A percentile compares a stretch with the other conserved stretches of the same genome.
Conservation (phyloP, 2,329 filamentous ascomycete genomes). For the Neofusicoccum sp. region DNA sequence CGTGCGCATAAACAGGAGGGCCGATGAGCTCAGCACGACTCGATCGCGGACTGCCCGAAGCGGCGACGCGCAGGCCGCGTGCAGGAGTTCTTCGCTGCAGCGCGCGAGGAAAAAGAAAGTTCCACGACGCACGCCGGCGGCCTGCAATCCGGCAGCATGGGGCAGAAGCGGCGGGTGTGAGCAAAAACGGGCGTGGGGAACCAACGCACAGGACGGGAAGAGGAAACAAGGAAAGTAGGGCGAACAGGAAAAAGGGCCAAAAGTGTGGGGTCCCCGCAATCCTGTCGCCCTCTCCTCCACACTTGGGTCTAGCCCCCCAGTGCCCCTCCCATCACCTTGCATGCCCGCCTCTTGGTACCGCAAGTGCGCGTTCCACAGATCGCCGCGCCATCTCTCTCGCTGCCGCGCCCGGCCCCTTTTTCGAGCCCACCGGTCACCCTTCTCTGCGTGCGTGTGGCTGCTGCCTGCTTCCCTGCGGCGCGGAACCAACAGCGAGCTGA, state of each 20-base stretch:
- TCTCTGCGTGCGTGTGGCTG: background rate
- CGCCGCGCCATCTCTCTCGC: background rate
- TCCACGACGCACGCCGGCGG: background rate
- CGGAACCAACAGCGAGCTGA: background rate
- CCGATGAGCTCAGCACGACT: conserved; percentile 1
- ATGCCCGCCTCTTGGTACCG: background rate
- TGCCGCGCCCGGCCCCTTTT: background rate
- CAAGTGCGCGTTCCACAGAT: background rate
- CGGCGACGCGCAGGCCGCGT: background rate
- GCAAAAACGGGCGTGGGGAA: conserved; percentile 3
- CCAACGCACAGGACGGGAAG: background rate
- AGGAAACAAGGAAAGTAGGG: background rate
- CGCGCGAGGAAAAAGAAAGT: background rate
- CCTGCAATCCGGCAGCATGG: background rate
- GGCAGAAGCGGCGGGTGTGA: background rate
- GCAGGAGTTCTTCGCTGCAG: background rate
- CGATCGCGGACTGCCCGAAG: background rate
- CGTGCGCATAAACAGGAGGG: background rate
- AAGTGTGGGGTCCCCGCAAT: conserved; percentile 14
- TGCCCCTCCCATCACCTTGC: background rate
- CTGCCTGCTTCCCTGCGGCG: background rate
- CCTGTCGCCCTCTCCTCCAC: background rate
- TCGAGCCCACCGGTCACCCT: background rate
- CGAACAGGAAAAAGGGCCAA: background rate
- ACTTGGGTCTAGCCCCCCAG: too few relatives aligned